Conservation (phyloP, 768 basidiomycete genomes). For the Lentinula boryana region DNA sequence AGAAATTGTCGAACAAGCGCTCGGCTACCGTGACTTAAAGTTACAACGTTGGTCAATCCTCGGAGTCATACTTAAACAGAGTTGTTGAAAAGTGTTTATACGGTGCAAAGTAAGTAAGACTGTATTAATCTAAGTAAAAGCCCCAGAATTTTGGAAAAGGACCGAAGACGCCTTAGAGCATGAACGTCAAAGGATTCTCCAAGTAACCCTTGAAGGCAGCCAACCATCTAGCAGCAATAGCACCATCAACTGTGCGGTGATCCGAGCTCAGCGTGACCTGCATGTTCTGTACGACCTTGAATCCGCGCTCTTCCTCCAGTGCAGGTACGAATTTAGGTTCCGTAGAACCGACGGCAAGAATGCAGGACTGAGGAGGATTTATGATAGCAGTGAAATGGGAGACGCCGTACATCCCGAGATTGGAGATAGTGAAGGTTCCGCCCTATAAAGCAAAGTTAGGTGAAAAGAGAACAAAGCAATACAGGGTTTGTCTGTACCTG, state of each 20-base stretch:
- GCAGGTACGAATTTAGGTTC: conserved; percentile 83
- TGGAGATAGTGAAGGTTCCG: conserved; percentile 98
- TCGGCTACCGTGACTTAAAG: not conserved
- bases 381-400: conserved; percentile 98
- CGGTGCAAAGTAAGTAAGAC: not conserved
- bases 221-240: conserved; percentile 90
- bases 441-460: conserved; percentile 43
- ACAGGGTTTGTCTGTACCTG: conserved; percentile 48
- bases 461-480: not conserved
- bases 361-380: conserved; percentile 97
- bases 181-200: conserved; percentile 95
- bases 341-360: conserved; percentile 90
- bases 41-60: not conserved
- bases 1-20: not conserved
- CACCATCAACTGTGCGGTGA: conserved; percentile 95
- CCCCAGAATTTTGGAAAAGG: conserved; percentile 1
- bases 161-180: conserved; percentile 55
- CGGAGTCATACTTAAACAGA: too few species aligned
- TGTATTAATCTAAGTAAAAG: conserved; percentile 4
- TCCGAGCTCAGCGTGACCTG: conserved; percentile 95
- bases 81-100: not conserved
- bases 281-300: conserved; percentile 89
- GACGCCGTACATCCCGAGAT: conserved; percentile 97
- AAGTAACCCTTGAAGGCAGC: conserved; percentile 92
- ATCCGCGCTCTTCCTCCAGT: conserved; percentile 87